These are phyloP conservation scores for Neostapfia colusana DNA, from an alignment of 176 grass and related monocot genomes.

Conservation along the genomic window DNA sequence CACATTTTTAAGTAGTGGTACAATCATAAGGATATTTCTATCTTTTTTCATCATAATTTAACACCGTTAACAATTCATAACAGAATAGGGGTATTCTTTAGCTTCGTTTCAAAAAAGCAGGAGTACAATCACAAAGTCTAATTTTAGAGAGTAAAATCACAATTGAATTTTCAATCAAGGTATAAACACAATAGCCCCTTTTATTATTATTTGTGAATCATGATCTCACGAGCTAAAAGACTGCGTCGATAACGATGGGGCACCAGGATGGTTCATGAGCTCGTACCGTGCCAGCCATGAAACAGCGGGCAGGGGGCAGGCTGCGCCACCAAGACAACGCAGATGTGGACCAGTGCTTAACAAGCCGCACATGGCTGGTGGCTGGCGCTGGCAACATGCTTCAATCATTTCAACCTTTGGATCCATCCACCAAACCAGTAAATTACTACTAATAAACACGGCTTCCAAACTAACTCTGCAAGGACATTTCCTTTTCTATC, in stretches of 20 bases:
- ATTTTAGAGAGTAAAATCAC: no score
- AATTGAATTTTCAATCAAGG: no score
- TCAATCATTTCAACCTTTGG: conserved; percentile 48
- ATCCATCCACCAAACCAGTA: conserved; percentile 21
- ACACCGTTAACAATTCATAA: no score
- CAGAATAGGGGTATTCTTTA: no score
- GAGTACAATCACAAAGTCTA: no score
- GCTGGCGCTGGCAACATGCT: conserved; percentile 30
- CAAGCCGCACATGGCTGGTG: conserved; percentile 34
- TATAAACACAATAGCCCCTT: no score
- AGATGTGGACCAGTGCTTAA: conserved; percentile 36
- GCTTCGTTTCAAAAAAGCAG: no score
- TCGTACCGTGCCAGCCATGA: conserved; percentile 2
- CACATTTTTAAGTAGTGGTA: no score
- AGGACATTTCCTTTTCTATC: neutral
- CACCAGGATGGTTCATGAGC: neutral
- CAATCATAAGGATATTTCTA: no score
- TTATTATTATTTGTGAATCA: neutral
- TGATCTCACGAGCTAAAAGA: neutral
- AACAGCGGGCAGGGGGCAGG: conserved; percentile 8
- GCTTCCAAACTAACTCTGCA: neutral
- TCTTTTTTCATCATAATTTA: no score
- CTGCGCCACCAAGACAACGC: conserved; percentile 28
- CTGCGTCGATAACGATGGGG: neutral
- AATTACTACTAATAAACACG: neutral